Base-by-base conservation (phyloP, 192 early-diverging fungal species). In the Irineochytrium annulatum region DNA sequence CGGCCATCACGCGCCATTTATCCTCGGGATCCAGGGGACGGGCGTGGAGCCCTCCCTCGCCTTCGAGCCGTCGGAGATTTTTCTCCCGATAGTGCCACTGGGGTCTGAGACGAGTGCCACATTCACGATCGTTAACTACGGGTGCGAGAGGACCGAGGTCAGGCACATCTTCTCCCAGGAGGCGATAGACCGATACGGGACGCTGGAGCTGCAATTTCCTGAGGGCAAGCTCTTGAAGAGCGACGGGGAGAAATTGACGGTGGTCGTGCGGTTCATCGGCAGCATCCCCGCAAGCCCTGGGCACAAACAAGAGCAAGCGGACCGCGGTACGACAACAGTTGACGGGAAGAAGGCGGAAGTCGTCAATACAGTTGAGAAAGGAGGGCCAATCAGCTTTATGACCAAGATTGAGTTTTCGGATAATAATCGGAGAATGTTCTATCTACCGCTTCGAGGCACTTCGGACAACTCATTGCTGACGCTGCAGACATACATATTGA, bases 61-160 rank as follows among this genome's bases (percentile, higher is more conserved):
- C 4, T 78, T 81, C 49, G 70, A 76, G 13, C 79, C 79, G 16
- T 72, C 73, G 13, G 79, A 81, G 53, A 43, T 81, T 2, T 81
- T 72, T 48, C 43, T 81, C 19, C 76, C 76, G 3, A 68, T 78
- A 32, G 57, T 62, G 0, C 73, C 76, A 13, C 27, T 57, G 2
- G 74, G 76, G 5, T 34, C 35, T 3, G 70, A 68, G 49, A 41
- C 65, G 2, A 57, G 52, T 3, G 46, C 63, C 2, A 53, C 74
- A 1, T 76, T 81, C 59, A 74, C 55, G 1, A 69, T 81, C 28
- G 59, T 77, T 22, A 81, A 81, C 59, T 70, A 76, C 44, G 79
- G 79, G 1, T 81, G 79, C 49, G 79, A 81, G 58, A 39, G 72
- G 13, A 76, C 73, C 1, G 79, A 81, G 46, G 60, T 81, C 44